Base-by-base conservation (phyloP, 768 basidiomycete genomes). In the Exsudoporus frostii region DNA sequence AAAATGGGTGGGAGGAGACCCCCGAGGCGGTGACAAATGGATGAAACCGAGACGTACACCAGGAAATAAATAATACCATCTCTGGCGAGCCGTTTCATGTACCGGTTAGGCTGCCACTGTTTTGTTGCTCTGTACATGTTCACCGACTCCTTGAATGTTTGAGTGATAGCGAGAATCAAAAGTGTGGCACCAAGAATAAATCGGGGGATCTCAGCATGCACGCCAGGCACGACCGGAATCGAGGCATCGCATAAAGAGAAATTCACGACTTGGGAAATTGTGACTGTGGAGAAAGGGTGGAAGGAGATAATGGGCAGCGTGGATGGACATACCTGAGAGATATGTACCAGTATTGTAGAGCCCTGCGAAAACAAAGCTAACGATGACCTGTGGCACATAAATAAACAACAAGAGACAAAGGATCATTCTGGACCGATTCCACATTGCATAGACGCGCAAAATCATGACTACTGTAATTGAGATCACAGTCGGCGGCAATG, bases 51-150 rank as follows among this genome's bases (percentile, higher is more conserved):
- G 37, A 50, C 57, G 2, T 47, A 59, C 57, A 39, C 22, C 9
- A 57, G 11, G n/a, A 52, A 53, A 25, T 46, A 59, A 8, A 59
- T 15, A 7, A 50, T 14, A 0, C 51, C 51, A 20, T 57, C 57
- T 20, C 15, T 22, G 11, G 34, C 8, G 5, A 59, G 33, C 2
- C 24, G 27, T 33, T 30, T 32, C 37, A 59, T 40, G 15, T 50
- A 57, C 17, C 17, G 33, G 17, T 59, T 59, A 19, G 20, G 36
- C 8, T 50, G 57, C 57, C 51, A 59, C 11, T 10, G 38, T 14
- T 30, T 44, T 0, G 44, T 57, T 14, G 48, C 48, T 22, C 5
- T 53, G 51, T 57, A 49, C 37, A 53, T 53, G 5, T 24, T 17
- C 9, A 59, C 0, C 1, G 48, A 53, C 5, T 39, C 5, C 25